phyloP scores from a whole-genome alignment of 306 rosid species.

The Prosopis cineraria region DNA sequence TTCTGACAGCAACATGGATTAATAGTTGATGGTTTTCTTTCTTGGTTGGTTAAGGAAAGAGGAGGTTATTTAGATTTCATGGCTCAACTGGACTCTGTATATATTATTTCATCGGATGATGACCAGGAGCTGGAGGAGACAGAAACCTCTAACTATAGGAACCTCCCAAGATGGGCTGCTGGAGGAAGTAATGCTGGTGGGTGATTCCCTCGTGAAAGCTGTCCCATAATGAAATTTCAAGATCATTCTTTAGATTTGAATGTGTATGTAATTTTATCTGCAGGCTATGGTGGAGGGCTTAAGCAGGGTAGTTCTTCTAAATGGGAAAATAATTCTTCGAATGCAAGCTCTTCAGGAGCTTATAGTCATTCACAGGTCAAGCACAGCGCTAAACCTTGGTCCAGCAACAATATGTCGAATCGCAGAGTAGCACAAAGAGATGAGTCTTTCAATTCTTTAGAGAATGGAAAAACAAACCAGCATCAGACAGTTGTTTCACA shows the following conservation, averaged over 20 bases:
- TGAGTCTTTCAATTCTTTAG: conserved; percentile 38
- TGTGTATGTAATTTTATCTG: conserved; percentile 29
- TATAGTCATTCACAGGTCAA: conserved; percentile 43
- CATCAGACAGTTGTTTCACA: conserved; percentile 45
- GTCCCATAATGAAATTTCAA: conserved; percentile 19
- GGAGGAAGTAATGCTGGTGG: conserved; percentile 52
- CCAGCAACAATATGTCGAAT: conserved; percentile 50
- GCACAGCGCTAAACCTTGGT: conserved; percentile 36
- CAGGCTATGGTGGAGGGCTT: conserved; percentile 57
- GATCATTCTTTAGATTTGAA: conserved; percentile 2
- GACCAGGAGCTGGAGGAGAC: conserved; percentile 66
- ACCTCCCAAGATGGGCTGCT: conserved; percentile 66
- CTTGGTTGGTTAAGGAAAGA: conserved; percentile 40
- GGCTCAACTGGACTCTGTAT: conserved; percentile 49
- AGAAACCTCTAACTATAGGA: conserved; percentile 51
- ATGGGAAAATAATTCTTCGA: conserved; percentile 52
- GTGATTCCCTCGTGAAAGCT: conserved; percentile 33
- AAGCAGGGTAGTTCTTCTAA: conserved; percentile 44
- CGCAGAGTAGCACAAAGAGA: conserved; percentile 32
- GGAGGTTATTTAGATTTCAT: conserved; percentile 42
- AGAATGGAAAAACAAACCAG: conserved; percentile 52
- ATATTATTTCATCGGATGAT: conserved; percentile 86
- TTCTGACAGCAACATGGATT: conserved; percentile 53
- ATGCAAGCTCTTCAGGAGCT: conserved; percentile 40
- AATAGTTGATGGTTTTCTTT: conserved; percentile 42